phyloP scores from a whole-genome alignment of 2,329 filamentous ascomycete species.

The Talaromyces sp. region DNA sequence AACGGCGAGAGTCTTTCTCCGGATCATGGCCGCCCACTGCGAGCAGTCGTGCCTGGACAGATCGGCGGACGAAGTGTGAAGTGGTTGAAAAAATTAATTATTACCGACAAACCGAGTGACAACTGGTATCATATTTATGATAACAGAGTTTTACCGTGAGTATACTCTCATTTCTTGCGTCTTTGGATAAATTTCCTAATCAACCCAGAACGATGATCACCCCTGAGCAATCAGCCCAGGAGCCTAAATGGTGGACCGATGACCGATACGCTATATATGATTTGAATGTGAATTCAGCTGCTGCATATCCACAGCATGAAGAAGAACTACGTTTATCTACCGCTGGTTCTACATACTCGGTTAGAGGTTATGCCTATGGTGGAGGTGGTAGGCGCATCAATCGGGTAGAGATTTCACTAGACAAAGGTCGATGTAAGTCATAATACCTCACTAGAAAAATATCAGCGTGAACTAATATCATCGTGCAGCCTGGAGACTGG shows the following conservation, averaged over 20 bases:
- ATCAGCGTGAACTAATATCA: neutral
- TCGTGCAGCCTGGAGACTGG: conserved; percentile 60
- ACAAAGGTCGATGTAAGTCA: conserved; percentile 62
- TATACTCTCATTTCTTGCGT: conserved; percentile 4
- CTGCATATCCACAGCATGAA: conserved; percentile 73
- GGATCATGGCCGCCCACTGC: conserved; percentile 80
- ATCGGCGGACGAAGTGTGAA: conserved; percentile 92
- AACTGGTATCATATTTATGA: conserved; percentile 97
- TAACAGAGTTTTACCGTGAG: conserved; percentile 73
- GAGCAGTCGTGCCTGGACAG: conserved; percentile 81
- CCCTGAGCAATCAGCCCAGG: conserved; percentile 66
- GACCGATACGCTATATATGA: conserved; percentile 92
- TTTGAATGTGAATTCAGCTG: conserved; percentile 79
- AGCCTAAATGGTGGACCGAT: conserved; percentile 77
- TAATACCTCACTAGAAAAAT: conserved; percentile 4
- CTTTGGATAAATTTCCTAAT: conserved; percentile 7
- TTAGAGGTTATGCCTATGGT: conserved; percentile 80
- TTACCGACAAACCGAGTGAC: conserved; percentile 74
- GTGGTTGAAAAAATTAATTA: conserved; percentile 76
- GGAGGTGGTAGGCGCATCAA: conserved; percentile 82
- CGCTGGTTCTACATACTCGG: conserved; percentile 53
- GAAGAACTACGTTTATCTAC: conserved; percentile 55
- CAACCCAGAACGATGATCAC: conserved; percentile 63
- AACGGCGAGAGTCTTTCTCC: conserved; percentile 76
- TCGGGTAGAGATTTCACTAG: conserved; percentile 74